Evolutionary conservation across 306 rosid genomes (phyloP), one percentile per base, ranked within the genome.

Genomic region (Begonia fuchsioides): DNA sequence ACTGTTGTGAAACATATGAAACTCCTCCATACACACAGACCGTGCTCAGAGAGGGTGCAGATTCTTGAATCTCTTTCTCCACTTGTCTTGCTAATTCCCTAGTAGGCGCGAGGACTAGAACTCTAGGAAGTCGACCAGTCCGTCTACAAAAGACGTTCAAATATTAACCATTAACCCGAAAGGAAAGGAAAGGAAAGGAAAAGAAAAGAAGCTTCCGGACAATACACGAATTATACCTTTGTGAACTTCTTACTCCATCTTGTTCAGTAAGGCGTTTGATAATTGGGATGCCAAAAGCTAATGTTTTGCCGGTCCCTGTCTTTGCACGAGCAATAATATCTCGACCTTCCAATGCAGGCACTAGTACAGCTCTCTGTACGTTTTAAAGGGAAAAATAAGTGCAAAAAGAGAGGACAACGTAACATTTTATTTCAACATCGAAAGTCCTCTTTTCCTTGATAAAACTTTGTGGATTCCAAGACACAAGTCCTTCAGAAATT

Each of bases 11-110:
- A 54, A 73, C 57, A 53, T 85, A 90, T 17, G 98, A 81, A 62
- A 90, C 98, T 5, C 98, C 98, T 8, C 98, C 98, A 49, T 90
- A 90, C 35, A 90, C 92, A 54, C 98, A 90, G 43, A 90, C 95
- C 3, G 96, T 75, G 65, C 41, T 85, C 32, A 90, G 68, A 64
- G 77, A 68, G 57, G 96, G 94, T n/a, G 94, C 98, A 45, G 98
- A 85, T 61, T 90, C 98, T 48, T 90, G 68, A 38, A 90, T 85
- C 98, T 90, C 98, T 52, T 81, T 90, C 54, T 90, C 98, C 13
- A 90, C 98, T 69, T 90, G 98, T 79, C 69, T 90, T 17, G 98
- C 98, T 40, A 90, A 63, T 72, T 90, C 98, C 52, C 98, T 79
- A 38, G 98, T 90, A 40, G 98, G 98, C 10, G 98, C 95, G 47